A percentile compares a stretch with the other conserved stretches of the same genome.
phyloP scores from a whole-genome alignment of 75 land plant genomes.

The Pinus taeda region DNA sequence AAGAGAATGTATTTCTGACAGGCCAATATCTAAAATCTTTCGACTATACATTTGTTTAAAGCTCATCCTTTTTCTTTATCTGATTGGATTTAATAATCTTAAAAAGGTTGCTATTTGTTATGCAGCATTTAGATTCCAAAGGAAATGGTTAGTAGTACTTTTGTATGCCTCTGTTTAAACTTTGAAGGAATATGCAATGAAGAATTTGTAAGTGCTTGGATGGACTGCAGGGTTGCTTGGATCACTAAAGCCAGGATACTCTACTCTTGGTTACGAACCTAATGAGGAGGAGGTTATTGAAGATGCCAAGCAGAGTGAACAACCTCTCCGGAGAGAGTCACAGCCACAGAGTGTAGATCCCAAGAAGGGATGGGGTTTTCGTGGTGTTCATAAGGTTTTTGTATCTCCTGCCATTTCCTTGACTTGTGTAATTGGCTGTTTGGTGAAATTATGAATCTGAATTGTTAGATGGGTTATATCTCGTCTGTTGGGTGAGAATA shows the following conservation, averaged over 20 bases:
- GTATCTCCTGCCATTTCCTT: neutral
- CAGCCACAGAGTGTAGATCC: constrained; percentile 64
- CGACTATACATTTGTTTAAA: too few relatives aligned
- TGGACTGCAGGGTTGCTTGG: constrained; percentile 14
- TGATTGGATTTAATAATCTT: too few relatives aligned
- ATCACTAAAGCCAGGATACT: constrained; percentile 22
- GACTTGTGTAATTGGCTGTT: constrained; percentile 7
- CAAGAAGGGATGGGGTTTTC: constrained; percentile 54
- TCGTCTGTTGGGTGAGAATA: neutral
- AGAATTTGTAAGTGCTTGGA: neutral
- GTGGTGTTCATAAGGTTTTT: constrained; percentile 76
- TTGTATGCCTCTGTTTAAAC: neutral
- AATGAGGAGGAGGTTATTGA: constrained; percentile 5
- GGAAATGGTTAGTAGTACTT: neutral
- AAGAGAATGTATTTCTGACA: too few relatives aligned
- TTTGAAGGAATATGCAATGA: neutral
- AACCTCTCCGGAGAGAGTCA: constrained; percentile 17
- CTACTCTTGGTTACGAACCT: constrained; percentile 20
- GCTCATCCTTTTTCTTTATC: too few relatives aligned
- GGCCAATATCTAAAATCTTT: too few relatives aligned
- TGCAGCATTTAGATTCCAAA: neutral
- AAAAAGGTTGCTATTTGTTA: neutral
- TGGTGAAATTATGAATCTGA: neutral
- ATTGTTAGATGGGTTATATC: neutral
- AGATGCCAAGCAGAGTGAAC: constrained; percentile 17